Base-by-base conservation (phyloP, 305 asterid genomes). In the Ajuga reptans region DNA sequence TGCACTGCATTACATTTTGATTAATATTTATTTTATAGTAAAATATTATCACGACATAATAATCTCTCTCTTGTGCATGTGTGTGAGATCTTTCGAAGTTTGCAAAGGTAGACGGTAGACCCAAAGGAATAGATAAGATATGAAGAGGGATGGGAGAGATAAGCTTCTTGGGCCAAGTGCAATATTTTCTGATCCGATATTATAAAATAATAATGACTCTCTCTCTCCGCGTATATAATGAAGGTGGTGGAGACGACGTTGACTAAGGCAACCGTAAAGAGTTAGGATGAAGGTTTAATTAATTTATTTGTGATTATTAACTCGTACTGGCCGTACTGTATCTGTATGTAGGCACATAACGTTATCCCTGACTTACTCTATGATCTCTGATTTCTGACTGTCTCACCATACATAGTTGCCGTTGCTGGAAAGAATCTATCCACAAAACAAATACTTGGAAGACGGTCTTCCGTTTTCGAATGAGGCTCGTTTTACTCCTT, bases 151-250 rank as follows among this genome's bases (percentile, higher is more conserved):
- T 79, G 87, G 86, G 95, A 72, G 78, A 77, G 92, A 80, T 67
- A 74, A 84, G 84, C 78, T 87, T 88, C 90, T 88, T 57, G 94
- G 85, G 74, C 73, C 66, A 65, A 84, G 96, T 85, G 96, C 88
- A 81, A 58, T 79, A 81, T 82, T 66, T 67, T 68, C 55, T 60
- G n/a, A n/a, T 42, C 52, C 77, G 87, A 86, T 79, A 80, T 78
- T 71, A 70, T 80, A 67, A 83, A 84, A 68, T 46, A 71, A 76
- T 59, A 33, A 24, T 37, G 6, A 4, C 54, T 5, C 61, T 31
- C 68, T 33, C 75, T 68, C 46, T 45, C 12, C 21, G 17, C 34
- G 12, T 50, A 57, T 15, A 21, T 50, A 33, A 34, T 54, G 50
- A 29, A 36, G 14, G 54, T 64, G 64, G 24, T 53, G 74, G 55